Conservation (phyloP, 2,329 filamentous ascomycete genomes). For the Daldinia eschscholtzii region DNA sequence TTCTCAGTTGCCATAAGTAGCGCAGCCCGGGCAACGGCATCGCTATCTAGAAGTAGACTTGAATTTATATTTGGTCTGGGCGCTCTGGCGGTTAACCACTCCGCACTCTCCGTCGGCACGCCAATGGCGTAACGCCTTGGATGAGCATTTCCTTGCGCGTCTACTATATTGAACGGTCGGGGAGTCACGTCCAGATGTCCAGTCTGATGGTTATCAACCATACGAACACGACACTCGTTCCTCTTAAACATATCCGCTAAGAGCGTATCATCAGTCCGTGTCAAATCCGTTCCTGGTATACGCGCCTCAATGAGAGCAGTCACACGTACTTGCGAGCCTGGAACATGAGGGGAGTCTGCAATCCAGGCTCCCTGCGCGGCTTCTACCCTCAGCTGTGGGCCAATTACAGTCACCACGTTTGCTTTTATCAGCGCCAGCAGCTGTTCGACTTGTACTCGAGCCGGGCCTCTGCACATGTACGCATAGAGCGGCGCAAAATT, state of each 20-base stretch:
- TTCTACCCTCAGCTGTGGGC: not conserved
- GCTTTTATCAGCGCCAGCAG: not conserved
- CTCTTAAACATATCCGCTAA: not conserved
- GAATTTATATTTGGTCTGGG: not conserved
- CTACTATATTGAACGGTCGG: not conserved
- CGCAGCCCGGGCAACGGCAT: slow-evolving; percentile 2
- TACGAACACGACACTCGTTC: not conserved
- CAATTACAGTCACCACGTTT: not conserved
- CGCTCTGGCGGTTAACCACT: not conserved
- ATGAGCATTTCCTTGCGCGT: not conserved
- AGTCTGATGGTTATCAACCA: not conserved
- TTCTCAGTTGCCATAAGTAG: not conserved
- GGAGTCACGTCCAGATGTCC: slow-evolving; percentile 1
- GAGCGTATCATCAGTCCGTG: not conserved
- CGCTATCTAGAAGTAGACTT: not conserved
- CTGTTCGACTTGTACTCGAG: not conserved
- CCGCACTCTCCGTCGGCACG: not conserved
- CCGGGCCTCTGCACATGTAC: not conserved
- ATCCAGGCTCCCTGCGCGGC: not conserved
- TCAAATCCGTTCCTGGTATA: not conserved
- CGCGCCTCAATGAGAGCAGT: slow-evolving; percentile 1
- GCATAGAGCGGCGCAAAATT: not conserved
- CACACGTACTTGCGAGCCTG: not conserved
- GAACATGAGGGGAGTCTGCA: not conserved
- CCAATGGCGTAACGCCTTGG: not conserved